Evolutionary conservation across 73 alveolate species (phyloP), one percentile per base, ranked within the genome.

Genomic region (Symbiodinium natans): DNA sequence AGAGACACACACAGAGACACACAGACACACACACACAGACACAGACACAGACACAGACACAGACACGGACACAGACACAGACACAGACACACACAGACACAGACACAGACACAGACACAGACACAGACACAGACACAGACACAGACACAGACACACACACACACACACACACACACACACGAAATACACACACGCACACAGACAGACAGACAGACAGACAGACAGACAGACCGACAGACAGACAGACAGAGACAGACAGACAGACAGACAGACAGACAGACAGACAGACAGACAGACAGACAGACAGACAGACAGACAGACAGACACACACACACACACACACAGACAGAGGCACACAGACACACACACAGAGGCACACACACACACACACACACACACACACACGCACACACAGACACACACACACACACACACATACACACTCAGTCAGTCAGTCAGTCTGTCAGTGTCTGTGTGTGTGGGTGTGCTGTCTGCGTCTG

Each of bases 261-360:
- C 52, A 68, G 82, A 68, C 40, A 68, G 34, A 77, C 52, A 77
- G 87, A 77, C 87, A 77, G 52, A 77, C 87, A 77, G 39, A 77
- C 52, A 77, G 87, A 77, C 54, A 77, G 36, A 77, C 39, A 77
- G 87, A 77, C 54, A 77, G 52, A 34, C 87, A 77, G 52, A 77
- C 48, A 77, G 87, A 77, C 54, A 77, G 36, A 77, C 52, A 77
- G 54, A 77, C 54, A 77, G 39, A 77, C 87, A 77, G 39, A 77
- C 48, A 77, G 87, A 77, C 36, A 77, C 54, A 77, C 39, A 77
- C 52, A 77, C 54, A 77, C 54, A 77, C n/a, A n/a, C n/a, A n/a
- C n/a, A n/a, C n/a, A n/a, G n/a, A n/a, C n/a, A n/a, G n/a, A n/a
- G n/a, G n/a, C n/a, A n/a, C n/a, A n/a, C n/a, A n/a, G n/a, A n/a